phyloP scores from a whole-genome alignment of 2,329 filamentous ascomycete species.

The Penicillium sp. region DNA sequence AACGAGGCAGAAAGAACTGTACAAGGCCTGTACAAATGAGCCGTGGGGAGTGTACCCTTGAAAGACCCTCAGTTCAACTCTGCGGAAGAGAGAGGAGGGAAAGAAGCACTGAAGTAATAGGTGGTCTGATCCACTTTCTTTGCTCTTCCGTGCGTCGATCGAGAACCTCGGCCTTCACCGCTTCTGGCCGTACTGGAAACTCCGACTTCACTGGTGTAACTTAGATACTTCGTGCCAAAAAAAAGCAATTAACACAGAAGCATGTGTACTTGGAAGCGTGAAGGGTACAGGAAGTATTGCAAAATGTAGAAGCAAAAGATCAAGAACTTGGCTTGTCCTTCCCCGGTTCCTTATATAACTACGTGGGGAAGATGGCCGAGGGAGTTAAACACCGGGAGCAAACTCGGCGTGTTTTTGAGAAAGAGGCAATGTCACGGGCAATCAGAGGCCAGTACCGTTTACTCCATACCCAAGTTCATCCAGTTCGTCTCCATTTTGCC shows the following conservation, averaged over 20 bases:
- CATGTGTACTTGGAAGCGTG: too few relatives aligned
- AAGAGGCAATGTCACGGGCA: not conserved
- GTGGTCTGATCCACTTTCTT: conserved; percentile 8
- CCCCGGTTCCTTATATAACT: not conserved
- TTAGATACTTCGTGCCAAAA: not conserved
- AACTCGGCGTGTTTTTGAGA: not conserved
- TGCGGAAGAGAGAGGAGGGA: conserved; percentile 7
- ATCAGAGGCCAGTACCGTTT: not conserved
- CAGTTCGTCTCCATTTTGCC: not conserved
- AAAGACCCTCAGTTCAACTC: not conserved
- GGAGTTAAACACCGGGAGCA: not conserved
- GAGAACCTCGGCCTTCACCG: conserved; percentile 6
- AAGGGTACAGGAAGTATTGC: too few relatives aligned
- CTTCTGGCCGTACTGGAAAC: not conserved
- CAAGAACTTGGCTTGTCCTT: not conserved
- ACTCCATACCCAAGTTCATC: not conserved
- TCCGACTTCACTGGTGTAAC: not conserved
- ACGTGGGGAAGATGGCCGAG: conserved; percentile 5
- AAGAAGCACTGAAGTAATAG: conserved; percentile 7
- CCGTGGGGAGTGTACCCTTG: not conserved
- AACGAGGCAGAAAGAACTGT: not conserved
- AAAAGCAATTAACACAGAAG: too few relatives aligned
- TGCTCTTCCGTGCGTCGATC: conserved; percentile 3
- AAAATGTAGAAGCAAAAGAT: not conserved
- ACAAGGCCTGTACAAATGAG: not conserved